Base-by-base conservation (phyloP, 2,329 filamentous ascomycete genomes). In the Raffaelea ambrosiae region DNA sequence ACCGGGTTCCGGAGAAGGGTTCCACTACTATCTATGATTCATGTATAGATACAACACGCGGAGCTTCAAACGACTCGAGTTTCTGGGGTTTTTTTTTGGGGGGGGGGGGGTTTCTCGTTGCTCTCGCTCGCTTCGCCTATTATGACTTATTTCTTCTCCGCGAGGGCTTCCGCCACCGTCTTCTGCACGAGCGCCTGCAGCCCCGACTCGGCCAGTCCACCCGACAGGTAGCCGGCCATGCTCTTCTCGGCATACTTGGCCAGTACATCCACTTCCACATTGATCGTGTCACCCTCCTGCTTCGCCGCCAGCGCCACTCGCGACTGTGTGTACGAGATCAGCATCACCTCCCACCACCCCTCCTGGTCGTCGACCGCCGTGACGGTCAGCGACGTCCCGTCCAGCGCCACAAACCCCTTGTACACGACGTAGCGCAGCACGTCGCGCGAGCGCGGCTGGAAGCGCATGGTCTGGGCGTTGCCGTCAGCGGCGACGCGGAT, bases 261-360 rank as follows among this genome's bases (percentile, higher is more conserved):
- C 69, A 83, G 76, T 71, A 95, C 88, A 63, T 96, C 90, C 47
- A 95, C 91, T 72, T 96, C 90, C 33, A 96, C 79, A 61, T 96
- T 96, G 52, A 95, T 87, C 44, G 82, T 77, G 5, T 95, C 88
- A 3, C 90, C 89, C 26, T 76, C 68, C 66, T 77, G 73, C 77
- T 96, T 96, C 46, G 71, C 72, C 3, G 86, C 87, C 53, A 88
- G 81, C 16, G 95, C 84, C 16, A 98, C 83, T 65, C 86, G 86
- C 66, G 91, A 88, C 70, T 97, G 93, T 11, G 93, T 96, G 66
- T 98, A 98, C 9, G 86, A 79, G 64, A 98, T 96, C 52, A 98
- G 73, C 93, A 98, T 98, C 44, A 98, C 85, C 76, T 97, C 93
- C 79, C 84, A 96, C 64, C 88, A 94, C 39, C 84, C 51, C 55